Percentiles rank a stretch among this genome's conserved stretches.
Evolutionary conservation across 805 yeast species (phyloP).

Genomic region (Teunomyces funiuensis): DNA sequence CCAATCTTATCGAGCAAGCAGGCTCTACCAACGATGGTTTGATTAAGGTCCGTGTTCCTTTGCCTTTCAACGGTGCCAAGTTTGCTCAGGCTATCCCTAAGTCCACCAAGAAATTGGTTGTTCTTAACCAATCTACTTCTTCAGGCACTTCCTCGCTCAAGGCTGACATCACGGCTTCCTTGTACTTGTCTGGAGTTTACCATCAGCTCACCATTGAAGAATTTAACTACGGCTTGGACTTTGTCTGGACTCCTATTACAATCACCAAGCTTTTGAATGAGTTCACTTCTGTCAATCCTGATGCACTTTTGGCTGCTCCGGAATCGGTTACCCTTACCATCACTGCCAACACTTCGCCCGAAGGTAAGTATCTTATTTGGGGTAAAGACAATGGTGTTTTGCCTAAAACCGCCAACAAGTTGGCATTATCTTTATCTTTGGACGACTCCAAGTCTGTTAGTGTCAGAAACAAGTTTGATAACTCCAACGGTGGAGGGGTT

Average conservation of each 20-base stretch:
- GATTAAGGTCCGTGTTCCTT: conserved; percentile 70
- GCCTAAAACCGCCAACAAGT: conserved; percentile 56
- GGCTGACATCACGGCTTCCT: conserved; percentile 71
- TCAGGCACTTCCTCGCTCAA: conserved; percentile 50
- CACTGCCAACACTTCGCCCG: conserved; percentile 43
- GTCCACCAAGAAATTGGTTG: conserved; percentile 59
- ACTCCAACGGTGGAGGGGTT: conserved; percentile 67
- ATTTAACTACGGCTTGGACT: conserved; percentile 50
- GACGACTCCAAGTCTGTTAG: conserved; percentile 52
- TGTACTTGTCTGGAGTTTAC: conserved; percentile 51
- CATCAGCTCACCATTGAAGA: conserved; percentile 46
- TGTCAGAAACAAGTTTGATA: conserved; percentile 70
- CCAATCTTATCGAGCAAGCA: conserved; percentile 40
- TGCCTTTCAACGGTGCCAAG: conserved; percentile 69
- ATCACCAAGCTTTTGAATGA: conserved; percentile 49
- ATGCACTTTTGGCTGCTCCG: conserved; percentile 20
- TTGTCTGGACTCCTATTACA: conserved; percentile 57
- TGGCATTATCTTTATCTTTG: conserved; percentile 70
- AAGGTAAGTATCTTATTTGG: conserved; percentile 58
- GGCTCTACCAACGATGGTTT: conserved; percentile 52
- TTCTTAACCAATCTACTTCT: conserved; percentile 54
- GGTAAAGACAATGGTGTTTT: conserved; percentile 62
- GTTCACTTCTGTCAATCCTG: conserved; percentile 35
- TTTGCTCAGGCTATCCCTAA: conserved; percentile 61
- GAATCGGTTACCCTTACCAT: conserved; percentile 12